Evolutionary conservation across 192 early-diverging fungal species (phyloP).

Genomic region (Entophlyctis helioformis): DNA sequence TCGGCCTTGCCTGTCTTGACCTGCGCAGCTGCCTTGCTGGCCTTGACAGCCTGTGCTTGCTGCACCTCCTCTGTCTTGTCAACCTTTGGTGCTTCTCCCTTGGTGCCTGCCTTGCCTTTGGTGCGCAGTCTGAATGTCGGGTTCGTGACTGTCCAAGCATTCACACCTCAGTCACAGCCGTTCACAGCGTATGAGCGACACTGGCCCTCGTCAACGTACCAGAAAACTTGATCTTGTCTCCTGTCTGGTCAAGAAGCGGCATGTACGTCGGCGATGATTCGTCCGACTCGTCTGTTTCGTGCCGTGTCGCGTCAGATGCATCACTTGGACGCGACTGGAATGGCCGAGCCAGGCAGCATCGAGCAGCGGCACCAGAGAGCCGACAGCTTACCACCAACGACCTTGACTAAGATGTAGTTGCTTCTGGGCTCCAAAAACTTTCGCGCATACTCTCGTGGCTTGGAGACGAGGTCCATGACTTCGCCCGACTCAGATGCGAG

Average conservation of each 20-base stretch:
- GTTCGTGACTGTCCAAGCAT: no score
- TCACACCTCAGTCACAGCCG: no score
- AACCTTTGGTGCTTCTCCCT: no score
- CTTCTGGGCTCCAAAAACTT: slow-evolving; percentile 30
- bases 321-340: not conserved
- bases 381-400: slow-evolving; percentile 1
- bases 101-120: no score
- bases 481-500: slow-evolving; percentile 40
- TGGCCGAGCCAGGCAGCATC: not conserved
- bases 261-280: slow-evolving; percentile 23
- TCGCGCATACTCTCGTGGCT: slow-evolving; percentile 40
- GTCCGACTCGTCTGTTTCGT: slow-evolving; percentile 22
- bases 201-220: no score
- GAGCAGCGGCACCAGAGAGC: not conserved
- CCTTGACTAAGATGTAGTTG: slow-evolving; percentile 53
- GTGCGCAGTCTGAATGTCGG: no score
- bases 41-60: no score
- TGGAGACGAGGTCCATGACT: slow-evolving; percentile 34
- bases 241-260: slow-evolving; percentile 27
- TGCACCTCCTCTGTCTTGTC: no score
- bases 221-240: slow-evolving; percentile 35
- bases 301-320: not conserved
- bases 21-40: no score
- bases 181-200: no score
- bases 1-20: no score